A percentile compares a stretch with the other conserved stretches of the same genome.
Evolutionary conservation across 169 alveolate species (phyloP).

Genomic region (Plasmodium coatneyi): DNA sequence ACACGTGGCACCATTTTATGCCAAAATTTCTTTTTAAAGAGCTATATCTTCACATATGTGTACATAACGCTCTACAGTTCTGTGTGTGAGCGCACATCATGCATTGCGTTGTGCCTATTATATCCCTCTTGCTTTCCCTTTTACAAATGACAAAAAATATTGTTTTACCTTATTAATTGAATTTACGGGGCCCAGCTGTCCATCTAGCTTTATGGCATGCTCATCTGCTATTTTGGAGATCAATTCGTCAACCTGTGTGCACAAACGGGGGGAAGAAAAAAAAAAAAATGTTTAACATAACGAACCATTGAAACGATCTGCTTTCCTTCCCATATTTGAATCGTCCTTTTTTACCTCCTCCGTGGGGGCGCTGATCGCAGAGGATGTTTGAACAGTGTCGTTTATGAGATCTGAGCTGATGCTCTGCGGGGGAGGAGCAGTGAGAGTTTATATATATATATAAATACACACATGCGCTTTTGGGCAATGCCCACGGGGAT

Average conservation of each 20-base stretch:
- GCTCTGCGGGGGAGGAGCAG: slow-evolving; percentile 11
- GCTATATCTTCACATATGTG: background rate
- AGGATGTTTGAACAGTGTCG: slow-evolving; percentile 65
- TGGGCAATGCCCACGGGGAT: background rate
- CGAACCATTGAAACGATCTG: background rate
- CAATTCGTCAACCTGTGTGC: slow-evolving; percentile 45
- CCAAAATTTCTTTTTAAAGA: background rate
- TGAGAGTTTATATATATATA: background rate
- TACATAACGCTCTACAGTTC: background rate
- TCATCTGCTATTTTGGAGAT: slow-evolving; percentile 72
- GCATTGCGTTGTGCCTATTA: background rate
- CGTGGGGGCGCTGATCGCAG: slow-evolving; percentile 65
- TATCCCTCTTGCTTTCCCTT: background rate
- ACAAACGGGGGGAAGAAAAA: background rate
- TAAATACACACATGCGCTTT: background rate
- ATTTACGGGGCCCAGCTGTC: slow-evolving; percentile 62
- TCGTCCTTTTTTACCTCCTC: slow-evolving; percentile 39
- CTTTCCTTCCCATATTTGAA: background rate
- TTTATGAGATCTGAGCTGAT: slow-evolving; percentile 47
- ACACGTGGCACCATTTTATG: background rate
- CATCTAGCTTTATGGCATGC: slow-evolving; percentile 57
- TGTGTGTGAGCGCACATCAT: background rate
- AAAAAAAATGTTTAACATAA: background rate
- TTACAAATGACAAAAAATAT: background rate
- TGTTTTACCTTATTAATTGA: slow-evolving; percentile 43